phyloP scores from a whole-genome alignment of 1,139 yeast genomes.

The Sugiyamaella paludigena region DNA sequence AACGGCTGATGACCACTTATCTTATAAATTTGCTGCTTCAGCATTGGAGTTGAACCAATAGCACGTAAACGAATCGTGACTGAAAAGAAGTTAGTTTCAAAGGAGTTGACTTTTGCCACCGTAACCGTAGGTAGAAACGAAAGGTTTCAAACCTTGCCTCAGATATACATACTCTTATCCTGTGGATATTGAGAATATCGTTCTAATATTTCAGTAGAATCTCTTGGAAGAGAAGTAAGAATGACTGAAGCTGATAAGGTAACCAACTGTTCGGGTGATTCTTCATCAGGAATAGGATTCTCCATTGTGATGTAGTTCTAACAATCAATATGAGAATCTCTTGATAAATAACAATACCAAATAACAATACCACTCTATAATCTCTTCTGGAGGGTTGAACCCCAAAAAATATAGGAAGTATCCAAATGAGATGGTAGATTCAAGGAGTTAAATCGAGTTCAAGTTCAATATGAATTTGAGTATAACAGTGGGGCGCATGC shows the following conservation, averaged over 20 bases:
- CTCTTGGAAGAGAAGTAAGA: conserved; percentile 32
- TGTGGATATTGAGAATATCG: conserved; percentile 28
- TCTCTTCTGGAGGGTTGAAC: too few species aligned
- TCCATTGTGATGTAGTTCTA: conserved; percentile 10
- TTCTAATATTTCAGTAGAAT: conserved; percentile 31
- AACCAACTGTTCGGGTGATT: conserved; percentile 28
- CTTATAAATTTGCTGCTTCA: conserved; percentile 37
- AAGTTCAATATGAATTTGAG: too few species aligned
- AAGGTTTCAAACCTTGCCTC: too few species aligned
- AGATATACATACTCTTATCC: conserved; percentile 20
- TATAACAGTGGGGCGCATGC: too few species aligned
- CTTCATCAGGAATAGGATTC: conserved; percentile 33
- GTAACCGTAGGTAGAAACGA: background rate
- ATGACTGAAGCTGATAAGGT: conserved; percentile 36
- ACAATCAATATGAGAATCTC: conserved; percentile 1
- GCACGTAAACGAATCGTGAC: conserved; percentile 36
- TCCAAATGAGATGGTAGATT: too few species aligned
- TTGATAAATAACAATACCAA: background rate
- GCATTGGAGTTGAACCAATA: conserved; percentile 42
- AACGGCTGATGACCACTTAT: conserved; percentile 40
- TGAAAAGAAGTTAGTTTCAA: background rate
- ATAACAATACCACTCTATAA: too few species aligned
- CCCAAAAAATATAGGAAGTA: too few species aligned
- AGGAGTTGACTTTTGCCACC: background rate
- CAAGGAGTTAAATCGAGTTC: too few species aligned